These are phyloP conservation scores for Boletus edulis DNA, from an alignment of 768 basidiomycete genomes.

Conservation along the genomic window DNA sequence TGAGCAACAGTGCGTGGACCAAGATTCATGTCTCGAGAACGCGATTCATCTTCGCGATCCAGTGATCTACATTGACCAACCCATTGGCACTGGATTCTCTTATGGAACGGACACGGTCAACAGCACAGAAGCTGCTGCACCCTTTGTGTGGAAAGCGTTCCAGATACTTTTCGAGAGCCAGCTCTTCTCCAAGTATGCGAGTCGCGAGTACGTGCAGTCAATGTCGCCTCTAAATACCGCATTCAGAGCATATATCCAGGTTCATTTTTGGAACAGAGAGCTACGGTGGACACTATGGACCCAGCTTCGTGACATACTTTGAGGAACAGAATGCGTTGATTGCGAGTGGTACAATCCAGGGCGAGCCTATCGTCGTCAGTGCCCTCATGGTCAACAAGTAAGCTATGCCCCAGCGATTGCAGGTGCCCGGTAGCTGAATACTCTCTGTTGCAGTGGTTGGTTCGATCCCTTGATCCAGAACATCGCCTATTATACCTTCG, in stretches of 20 bases:
- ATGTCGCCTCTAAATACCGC: background rate
- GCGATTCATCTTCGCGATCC: background rate
- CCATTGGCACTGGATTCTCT: constrained; percentile 65
- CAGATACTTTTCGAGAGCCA: constrained; percentile 60
- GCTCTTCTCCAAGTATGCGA: constrained; percentile 49
- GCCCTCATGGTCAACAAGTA: constrained; percentile 68
- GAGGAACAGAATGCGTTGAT: constrained; percentile 60
- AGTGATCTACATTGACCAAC: constrained; percentile 75
- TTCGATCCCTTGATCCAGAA: constrained; percentile 64
- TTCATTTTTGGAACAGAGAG: constrained; percentile 66
- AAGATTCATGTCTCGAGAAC: background rate
- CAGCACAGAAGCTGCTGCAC: constrained; percentile 47
- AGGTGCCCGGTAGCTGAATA: background rate
- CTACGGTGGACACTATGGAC: constrained; percentile 68
- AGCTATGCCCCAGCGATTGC: background rate
- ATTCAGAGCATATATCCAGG: constrained; percentile 27
- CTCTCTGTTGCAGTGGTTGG: constrained; percentile 48
- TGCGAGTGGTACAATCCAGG: constrained; percentile 39
- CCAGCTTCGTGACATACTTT: constrained; percentile 62
- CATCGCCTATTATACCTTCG: constrained; percentile 58
- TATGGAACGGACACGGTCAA: constrained; percentile 57
- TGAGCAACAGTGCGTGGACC: constrained; percentile 54
- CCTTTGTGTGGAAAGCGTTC: constrained; percentile 59
- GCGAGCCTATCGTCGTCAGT: constrained; percentile 51
- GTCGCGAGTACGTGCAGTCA: constrained; percentile 44